A percentile compares a stretch with the other conserved stretches of the same genome.
phyloP scores from a whole-genome alignment of 331 rosid species.

The Malus hybrid region DNA sequence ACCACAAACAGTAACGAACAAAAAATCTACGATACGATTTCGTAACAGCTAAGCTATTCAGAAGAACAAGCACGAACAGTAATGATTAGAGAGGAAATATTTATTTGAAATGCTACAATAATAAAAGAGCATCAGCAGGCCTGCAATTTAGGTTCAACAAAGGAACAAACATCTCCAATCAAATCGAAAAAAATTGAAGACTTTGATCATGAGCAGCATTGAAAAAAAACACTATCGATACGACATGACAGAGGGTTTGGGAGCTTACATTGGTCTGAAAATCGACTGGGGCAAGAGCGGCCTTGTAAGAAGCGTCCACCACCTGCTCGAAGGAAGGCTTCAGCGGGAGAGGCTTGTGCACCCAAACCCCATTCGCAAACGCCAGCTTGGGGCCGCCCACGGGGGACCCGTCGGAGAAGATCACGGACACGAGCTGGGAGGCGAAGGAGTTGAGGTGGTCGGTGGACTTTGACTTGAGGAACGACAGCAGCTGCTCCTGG shows the following conservation, averaged over 20 bases:
- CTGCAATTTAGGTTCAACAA: no score
- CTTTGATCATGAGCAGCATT: neutral
- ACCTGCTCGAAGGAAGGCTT: slow-evolving; percentile 62
- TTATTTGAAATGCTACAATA: no score
- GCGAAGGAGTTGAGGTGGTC: slow-evolving; percentile 56
- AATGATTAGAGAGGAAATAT: no score
- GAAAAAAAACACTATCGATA: neutral
- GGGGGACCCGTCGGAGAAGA: slow-evolving; percentile 48
- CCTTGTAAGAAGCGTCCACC: slow-evolving; percentile 40
- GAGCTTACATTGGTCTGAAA: slow-evolving; percentile 50
- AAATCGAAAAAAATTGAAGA: no score
- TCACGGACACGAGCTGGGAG: slow-evolving; percentile 46
- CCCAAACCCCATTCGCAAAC: slow-evolving; percentile 60
- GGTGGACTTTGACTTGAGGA: slow-evolving; percentile 58
- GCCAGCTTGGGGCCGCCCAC: slow-evolving; percentile 66
- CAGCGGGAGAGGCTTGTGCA: slow-evolving; percentile 47
- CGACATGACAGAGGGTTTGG: neutral
- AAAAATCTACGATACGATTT: neutral
- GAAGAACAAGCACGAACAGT: neutral
- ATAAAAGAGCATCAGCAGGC: no score
- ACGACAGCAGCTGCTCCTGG: slow-evolving; percentile 59
- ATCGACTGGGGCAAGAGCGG: slow-evolving; percentile 49
- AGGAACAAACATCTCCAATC: no score
- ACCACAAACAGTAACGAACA: neutral
- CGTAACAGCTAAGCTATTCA: neutral